Base-by-base conservation (phyloP, 225 moss, liverwort and hornwort species). In the Asterella californica region DNA sequence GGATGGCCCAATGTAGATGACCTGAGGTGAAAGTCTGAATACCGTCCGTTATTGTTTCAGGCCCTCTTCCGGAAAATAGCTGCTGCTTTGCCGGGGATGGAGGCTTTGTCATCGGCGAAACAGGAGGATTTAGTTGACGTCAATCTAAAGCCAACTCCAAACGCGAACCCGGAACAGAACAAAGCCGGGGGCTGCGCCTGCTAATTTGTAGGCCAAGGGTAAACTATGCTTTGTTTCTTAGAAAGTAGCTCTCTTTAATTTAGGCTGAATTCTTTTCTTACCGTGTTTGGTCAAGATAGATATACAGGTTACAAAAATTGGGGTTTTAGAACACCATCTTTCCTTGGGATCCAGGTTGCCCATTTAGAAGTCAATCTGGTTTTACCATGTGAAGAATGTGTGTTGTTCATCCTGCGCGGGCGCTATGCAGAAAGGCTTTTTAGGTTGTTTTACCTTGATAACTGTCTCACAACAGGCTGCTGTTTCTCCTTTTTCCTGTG, bases 51-150 rank as follows among this genome's bases (percentile, higher is more conserved):
- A 17, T 53, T 48, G 55, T 77, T 78, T 67, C 84, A 96, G 96
- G 96, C 96, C 29, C 83, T 97, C 36, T 97, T 97, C 74, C 90
- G 94, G 30, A 97, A 97, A 84, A 97, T 94, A 57, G 96, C 94
- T 53, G 96, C 96, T 75, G 96, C 96, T 62, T 81, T 97, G 76
- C 96, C 96, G 53, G 96, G 94, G 75, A 97, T 97, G 96, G 96
- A 97, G 87, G 94, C 96, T 25, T 75, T 94, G 81, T 93, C 94
- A 37, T 88, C 94, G 64, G 86, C 88, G 59, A 90, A 93, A 69
- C 91, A 94, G 82, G 96, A 94, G 70, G 89, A 85, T 74, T 76
- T 95, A 74, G 91, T 91, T 46, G 92, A 90, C 64, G 90, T 91
- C 81, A 94, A 91, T 80, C 86, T 90, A 67, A 90, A 94, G 76